A percentile compares a stretch with the other conserved stretches of the same genome.
Evolutionary conservation across 139 green algal species (phyloP).

Genomic region (Chlamydomonas applanata): DNA sequence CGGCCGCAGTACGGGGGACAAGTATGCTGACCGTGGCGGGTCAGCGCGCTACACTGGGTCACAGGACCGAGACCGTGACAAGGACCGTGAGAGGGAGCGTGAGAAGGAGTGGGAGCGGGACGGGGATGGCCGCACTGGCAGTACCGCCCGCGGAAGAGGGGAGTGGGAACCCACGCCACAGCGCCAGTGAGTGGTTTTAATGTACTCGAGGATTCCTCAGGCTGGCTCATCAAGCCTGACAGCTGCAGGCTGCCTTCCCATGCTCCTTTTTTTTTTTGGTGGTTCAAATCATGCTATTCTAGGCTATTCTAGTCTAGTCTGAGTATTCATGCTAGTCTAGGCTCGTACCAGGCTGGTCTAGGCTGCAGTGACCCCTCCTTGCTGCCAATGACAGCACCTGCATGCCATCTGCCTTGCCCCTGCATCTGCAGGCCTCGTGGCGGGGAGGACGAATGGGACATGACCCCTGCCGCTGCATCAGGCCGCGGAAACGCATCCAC

Average conservation of each 20-base stretch:
- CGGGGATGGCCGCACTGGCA: background rate
- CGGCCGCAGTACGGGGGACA: background rate
- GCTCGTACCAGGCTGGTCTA: too few relatives aligned
- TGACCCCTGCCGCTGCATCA: conserved; percentile 28
- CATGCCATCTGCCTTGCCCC: too few relatives aligned
- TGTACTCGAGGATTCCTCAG: background rate
- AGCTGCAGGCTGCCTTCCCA: background rate
- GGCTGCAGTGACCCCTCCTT: too few relatives aligned
- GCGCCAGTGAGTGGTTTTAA: conserved; percentile 11
- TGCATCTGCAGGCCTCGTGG: background rate
- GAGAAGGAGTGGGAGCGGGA: conserved; percentile 18
- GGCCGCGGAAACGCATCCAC: background rate
- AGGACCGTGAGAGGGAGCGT: conserved; percentile 5
- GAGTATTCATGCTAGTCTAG: background rate
- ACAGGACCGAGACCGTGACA: conserved; percentile 17
- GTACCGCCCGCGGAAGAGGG: conserved; percentile 11
- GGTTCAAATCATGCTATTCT: background rate
- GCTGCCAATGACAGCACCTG: background rate
- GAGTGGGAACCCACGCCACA: conserved; percentile 36
- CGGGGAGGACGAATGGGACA: conserved; percentile 50
- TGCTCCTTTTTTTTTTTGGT: too few relatives aligned
- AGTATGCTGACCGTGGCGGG: too few relatives aligned
- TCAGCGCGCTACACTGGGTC: conserved; percentile 6
- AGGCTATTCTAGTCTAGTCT: background rate
- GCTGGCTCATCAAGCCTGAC: background rate